Percentiles rank a stretch among this genome's conserved stretches.
These are phyloP conservation scores for Stygiomarasmius scandens DNA, from an alignment of 1,284 basidiomycete species.

Conservation along the genomic window DNA sequence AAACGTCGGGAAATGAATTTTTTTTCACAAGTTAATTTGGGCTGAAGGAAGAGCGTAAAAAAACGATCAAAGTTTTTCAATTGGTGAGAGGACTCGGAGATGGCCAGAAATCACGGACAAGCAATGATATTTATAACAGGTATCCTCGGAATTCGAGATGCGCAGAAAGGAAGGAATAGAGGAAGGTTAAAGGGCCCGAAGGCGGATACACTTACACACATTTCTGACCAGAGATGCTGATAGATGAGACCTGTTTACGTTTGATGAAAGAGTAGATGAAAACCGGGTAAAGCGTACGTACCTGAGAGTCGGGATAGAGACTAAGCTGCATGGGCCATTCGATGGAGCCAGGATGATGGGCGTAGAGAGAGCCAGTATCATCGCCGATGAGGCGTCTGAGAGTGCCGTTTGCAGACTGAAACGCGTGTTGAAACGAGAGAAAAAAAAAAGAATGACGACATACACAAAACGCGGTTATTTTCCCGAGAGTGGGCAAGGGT, in stretches of 20 bases:
- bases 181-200: neutral
- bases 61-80: no score
- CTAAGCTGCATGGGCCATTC: constrained; percentile 28
- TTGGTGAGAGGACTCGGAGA: no score
- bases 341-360: constrained; percentile 18
- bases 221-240: constrained; percentile 47
- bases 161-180: neutral
- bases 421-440: neutral
- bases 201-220: constrained; percentile 46
- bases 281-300: constrained; percentile 21
- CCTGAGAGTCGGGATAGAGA: constrained; percentile 41
- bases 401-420: constrained; percentile 26
- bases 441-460: neutral
- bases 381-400: constrained; percentile 49
- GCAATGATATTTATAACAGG: no score
- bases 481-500: constrained; percentile 4
- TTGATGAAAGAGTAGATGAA: constrained; percentile 2
- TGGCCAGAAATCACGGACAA: no score
- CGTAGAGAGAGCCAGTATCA: constrained; percentile 53
- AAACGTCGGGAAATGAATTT: no score
- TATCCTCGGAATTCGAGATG: neutral
- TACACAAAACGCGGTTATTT: constrained; percentile 13
- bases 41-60: no score
- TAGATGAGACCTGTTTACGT: constrained; percentile 50
- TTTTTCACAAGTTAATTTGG: no score